A percentile compares a stretch with the other conserved stretches of the same genome.
Conservation (phyloP, 2,329 filamentous ascomycete species). For the Fusarium bulbicola region DNA sequence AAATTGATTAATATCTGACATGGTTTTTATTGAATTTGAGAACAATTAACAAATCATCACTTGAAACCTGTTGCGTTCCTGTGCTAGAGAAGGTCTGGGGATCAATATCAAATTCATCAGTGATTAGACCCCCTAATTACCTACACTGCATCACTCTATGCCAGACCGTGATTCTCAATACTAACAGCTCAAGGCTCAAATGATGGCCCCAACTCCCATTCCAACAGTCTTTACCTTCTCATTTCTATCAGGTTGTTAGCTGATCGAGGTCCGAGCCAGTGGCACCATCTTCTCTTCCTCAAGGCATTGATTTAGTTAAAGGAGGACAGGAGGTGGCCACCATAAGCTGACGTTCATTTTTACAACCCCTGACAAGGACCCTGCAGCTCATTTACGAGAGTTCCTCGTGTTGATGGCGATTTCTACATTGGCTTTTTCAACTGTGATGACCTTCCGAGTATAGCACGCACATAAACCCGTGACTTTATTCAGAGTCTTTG, state of each 20-base stretch:
- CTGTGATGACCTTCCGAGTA: constrained; percentile 2
- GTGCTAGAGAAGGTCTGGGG: background rate
- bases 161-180: background rate
- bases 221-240: constrained; percentile 2
- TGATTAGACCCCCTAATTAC: background rate
- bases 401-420: constrained; percentile 21
- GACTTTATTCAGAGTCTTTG: background rate
- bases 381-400: constrained; percentile 30
- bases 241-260: constrained; percentile 1
- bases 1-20: constrained; percentile 16
- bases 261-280: constrained; percentile 7
- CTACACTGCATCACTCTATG: background rate
- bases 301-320: background rate
- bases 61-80: background rate
- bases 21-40: background rate
- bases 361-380: constrained; percentile 19
- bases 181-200: background rate
- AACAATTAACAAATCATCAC: background rate
- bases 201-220: background rate
- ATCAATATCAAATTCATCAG: background rate
- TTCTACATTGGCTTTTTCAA: constrained; percentile 9
- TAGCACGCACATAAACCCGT: background rate
- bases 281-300: constrained; percentile 14
- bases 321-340: constrained; percentile 14
- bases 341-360: constrained; percentile 20